phyloP scores from a whole-genome alignment of 2,329 filamentous ascomycete genomes.

The Paecilomyces niveus region DNA sequence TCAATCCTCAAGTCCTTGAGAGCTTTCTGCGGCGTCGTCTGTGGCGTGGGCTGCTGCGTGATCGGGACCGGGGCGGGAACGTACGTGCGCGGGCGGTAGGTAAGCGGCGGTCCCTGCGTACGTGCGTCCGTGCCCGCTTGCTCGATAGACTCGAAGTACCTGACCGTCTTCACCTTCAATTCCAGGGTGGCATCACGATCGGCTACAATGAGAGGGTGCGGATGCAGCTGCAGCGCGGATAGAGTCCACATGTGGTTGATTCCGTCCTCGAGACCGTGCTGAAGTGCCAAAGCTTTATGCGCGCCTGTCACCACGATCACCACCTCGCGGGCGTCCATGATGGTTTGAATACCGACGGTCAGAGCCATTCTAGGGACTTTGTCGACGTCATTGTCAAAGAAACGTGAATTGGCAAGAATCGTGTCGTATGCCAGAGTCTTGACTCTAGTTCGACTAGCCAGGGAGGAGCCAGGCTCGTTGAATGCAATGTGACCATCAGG shows the following conservation, averaged over 20 bases:
- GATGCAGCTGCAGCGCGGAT: slow-evolving; percentile 72
- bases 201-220: slow-evolving; percentile 72
- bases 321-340: slow-evolving; percentile 73
- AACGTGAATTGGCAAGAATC: slow-evolving; percentile 75
- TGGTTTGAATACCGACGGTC: slow-evolving; percentile 77
- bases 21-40: slow-evolving; percentile 19
- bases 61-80: slow-evolving; percentile 20
- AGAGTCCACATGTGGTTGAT: slow-evolving; percentile 91
- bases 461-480: slow-evolving; percentile 77
- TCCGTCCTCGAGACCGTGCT: slow-evolving; percentile 72
- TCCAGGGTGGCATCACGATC: slow-evolving; percentile 73
- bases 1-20: slow-evolving; percentile 40
- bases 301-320: slow-evolving; percentile 75
- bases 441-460: slow-evolving; percentile 70
- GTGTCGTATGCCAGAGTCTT: slow-evolving; percentile 86
- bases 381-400: slow-evolving; percentile 68
- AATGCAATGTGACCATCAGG: slow-evolving; percentile 85
- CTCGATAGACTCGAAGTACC: slow-evolving; percentile 68
- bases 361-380: slow-evolving; percentile 75
- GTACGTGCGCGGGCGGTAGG: slow-evolving; percentile 32
- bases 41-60: slow-evolving; percentile 18
- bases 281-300: slow-evolving; percentile 72
- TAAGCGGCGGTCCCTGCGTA: slow-evolving; percentile 36
- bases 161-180: slow-evolving; percentile 66
- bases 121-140: slow-evolving; percentile 48